Percentiles rank a stretch among this genome's conserved stretches.
These are phyloP conservation scores for Anisodus tanguticus DNA, from an alignment of 257 asterid species.

Conservation along the genomic window DNA sequence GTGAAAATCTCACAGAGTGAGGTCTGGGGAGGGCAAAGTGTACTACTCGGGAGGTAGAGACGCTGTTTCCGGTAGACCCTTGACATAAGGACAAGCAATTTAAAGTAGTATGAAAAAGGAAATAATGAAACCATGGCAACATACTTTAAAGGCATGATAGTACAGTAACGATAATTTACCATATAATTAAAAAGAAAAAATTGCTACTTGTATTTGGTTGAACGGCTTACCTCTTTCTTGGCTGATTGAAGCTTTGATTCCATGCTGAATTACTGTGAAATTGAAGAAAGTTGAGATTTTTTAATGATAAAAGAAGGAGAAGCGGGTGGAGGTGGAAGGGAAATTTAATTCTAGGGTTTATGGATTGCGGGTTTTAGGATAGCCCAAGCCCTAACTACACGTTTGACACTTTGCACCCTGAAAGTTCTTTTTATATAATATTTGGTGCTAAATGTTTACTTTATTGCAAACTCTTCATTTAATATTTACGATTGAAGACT, in stretches of 20 bases:
- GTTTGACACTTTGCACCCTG: background rate
- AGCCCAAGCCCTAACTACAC: background rate
- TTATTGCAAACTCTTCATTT: background rate
- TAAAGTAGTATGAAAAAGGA: no score
- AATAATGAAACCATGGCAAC: no score
- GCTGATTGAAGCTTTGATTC: background rate
- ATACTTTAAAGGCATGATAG: no score
- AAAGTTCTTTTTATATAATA: background rate
- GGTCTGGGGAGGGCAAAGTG: no score
- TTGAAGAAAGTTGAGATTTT: background rate
- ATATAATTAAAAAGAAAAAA: background rate
- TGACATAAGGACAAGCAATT: no score
- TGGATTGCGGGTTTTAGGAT: background rate
- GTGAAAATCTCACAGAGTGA: no score
- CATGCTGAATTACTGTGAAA: background rate
- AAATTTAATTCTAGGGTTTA: constrained; percentile 10
- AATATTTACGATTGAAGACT: no score
- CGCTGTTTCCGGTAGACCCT: no score
- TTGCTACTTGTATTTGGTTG: background rate
- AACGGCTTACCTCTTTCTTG: constrained; percentile 19
- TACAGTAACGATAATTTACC: no score
- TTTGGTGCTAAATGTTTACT: background rate
- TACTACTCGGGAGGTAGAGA: no score
- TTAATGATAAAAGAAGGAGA: background rate
- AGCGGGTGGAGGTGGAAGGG: background rate